Evolutionary conservation across 768 basidiomycete genomes (phyloP), one percentile per base, ranked within the genome.

Genomic region (Albatrellus ellisii): DNA sequence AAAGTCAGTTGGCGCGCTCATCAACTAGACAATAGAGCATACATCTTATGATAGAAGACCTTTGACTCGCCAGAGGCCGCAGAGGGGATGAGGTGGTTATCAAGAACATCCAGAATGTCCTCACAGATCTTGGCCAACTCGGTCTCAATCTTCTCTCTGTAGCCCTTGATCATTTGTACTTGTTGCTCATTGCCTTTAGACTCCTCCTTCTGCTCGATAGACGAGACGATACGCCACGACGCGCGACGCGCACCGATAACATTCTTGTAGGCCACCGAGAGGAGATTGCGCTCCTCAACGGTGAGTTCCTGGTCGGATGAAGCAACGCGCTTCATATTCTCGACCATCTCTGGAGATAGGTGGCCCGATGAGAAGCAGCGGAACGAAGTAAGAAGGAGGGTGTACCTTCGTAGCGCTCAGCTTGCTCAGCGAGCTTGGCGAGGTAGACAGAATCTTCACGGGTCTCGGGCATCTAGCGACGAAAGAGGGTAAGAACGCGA

Each of bases 41-140:
- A 91, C 89, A 95, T 91, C 79, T 97, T 97, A 77, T 94, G 91
- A 72, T 98, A 98, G 77, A 97, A 98, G 44, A 97, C 92, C 71
- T 95, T 94, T 45, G 85, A 89, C 67, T 98, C 94, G 58, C 92
- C 91, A 44, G 88, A 83, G 48, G 88, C 89, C 39, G 94, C 94
- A 9, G 90, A 92, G 49, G 91, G 91, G 55, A 89, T 95, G 56
- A 97, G 82, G 72, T 95, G 91, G 71, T 94, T 89, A 64, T 92
- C 89, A 53, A 98, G 85, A 39, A 98, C 90, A 49, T 87, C 80
- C 55, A 98, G 85, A 57, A 98, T 95, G 60, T 97, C 91, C 68
- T 95, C 90, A 69, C 92, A 98, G 64, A 98, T 95, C 69, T 90
- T 90, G 44, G 89, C 88, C 44, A 98, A 80, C 63, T 98, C 92